A percentile compares a stretch with the other conserved stretches of the same genome.
Evolutionary conservation across 2,329 filamentous ascomycete genomes (phyloP).

Genomic region (Rhinocladiella mackenziei): DNA sequence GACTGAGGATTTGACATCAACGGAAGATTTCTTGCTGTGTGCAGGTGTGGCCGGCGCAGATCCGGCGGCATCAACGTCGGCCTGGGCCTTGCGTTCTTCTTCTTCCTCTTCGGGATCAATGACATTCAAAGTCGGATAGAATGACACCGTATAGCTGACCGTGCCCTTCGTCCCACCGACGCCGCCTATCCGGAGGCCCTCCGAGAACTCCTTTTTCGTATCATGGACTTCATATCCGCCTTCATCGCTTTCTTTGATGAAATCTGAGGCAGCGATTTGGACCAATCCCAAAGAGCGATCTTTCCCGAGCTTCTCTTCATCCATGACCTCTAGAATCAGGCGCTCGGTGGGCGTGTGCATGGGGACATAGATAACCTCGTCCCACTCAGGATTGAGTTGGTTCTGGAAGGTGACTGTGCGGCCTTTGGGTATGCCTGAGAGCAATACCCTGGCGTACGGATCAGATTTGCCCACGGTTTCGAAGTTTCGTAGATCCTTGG

Average conservation of each 20-base stretch:
- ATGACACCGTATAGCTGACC: slow-evolving; percentile 77
- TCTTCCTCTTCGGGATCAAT: slow-evolving; percentile 73
- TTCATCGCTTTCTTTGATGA: slow-evolving; percentile 66
- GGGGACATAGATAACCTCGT: slow-evolving; percentile 91
- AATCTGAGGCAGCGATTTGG: slow-evolving; percentile 74
- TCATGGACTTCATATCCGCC: slow-evolving; percentile 80
- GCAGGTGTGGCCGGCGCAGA: slow-evolving; percentile 5
- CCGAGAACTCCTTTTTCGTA: slow-evolving; percentile 63
- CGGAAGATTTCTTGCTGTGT: slow-evolving; percentile 26
- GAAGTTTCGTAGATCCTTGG: slow-evolving; percentile 78
- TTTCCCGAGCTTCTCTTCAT: slow-evolving; percentile 85
- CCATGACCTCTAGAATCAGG: slow-evolving; percentile 89
- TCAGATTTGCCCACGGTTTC: slow-evolving; percentile 97
- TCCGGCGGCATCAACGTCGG: slow-evolving; percentile 24
- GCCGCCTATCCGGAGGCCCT: slow-evolving; percentile 68
- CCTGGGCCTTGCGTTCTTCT: slow-evolving; percentile 39
- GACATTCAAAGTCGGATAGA: slow-evolving; percentile 84
- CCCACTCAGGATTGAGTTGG: slow-evolving; percentile 91
- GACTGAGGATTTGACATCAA: slow-evolving; percentile 19
- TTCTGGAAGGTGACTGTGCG: slow-evolving; percentile 95
- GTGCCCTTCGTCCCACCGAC: slow-evolving; percentile 72
- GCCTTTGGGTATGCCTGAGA: slow-evolving; percentile 86
- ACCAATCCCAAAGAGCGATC: slow-evolving; percentile 81
- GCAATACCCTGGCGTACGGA: slow-evolving; percentile 80
- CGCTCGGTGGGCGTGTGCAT: slow-evolving; percentile 81